phyloP scores from a whole-genome alignment of 2,329 filamentous ascomycete species.

The Apiospora phragmitis region DNA sequence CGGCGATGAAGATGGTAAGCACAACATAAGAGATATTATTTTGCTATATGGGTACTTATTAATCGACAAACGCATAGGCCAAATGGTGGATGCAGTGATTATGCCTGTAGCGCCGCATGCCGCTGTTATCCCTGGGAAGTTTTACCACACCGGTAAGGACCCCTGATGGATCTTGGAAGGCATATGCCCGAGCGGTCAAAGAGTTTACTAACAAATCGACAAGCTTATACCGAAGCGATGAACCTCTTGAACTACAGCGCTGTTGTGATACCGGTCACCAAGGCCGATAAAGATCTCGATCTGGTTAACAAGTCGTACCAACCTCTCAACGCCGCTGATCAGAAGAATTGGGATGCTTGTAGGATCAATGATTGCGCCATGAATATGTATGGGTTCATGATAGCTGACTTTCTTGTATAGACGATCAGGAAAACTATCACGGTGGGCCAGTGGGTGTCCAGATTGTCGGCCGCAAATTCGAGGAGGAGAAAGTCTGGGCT shows the following conservation, averaged over 20 bases:
- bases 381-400: neutral
- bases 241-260: constrained; percentile 59
- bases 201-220: neutral
- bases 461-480: constrained; percentile 47
- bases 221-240: constrained; percentile 38
- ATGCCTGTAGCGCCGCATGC: constrained; percentile 50
- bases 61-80: constrained; percentile 31
- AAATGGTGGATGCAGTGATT: constrained; percentile 57
- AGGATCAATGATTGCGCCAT: constrained; percentile 25
- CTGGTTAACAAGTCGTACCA: constrained; percentile 35
- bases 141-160: constrained; percentile 32
- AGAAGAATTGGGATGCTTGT: constrained; percentile 48
- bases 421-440: constrained; percentile 42
- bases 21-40: no score
- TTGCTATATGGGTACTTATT: no score
- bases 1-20: constrained; percentile 44
- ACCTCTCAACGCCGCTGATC: constrained; percentile 43
- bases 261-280: constrained; percentile 56
- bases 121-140: constrained; percentile 48
- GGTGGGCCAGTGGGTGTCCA: constrained; percentile 49
- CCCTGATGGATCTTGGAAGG: neutral
- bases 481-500: constrained; percentile 51
- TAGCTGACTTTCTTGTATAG: neutral
- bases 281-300: constrained; percentile 51
- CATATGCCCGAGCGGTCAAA: no score